phyloP scores from a whole-genome alignment of 2,329 filamentous ascomycete genomes.

The Exophiala viscosa region DNA sequence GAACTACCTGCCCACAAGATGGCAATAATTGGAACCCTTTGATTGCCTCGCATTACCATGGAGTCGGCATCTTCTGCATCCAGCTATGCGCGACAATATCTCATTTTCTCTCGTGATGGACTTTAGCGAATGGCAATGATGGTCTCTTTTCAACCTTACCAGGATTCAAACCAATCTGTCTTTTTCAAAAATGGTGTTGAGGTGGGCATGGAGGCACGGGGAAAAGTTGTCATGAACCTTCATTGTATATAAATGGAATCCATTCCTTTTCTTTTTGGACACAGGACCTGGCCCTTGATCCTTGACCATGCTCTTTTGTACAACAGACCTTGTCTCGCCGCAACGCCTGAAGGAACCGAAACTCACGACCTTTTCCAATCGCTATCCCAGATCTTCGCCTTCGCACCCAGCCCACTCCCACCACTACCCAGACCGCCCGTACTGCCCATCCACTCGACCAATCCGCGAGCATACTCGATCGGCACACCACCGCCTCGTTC shows the following conservation, averaged over 20 bases:
- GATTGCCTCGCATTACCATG: not conserved
- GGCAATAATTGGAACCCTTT: not conserved
- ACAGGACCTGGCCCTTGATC: not conserved
- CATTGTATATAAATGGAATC: too few relatives aligned
- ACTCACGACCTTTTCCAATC: constrained; percentile 65
- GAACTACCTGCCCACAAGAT: not conserved
- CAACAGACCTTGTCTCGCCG: not conserved
- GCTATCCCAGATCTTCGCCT: constrained; percentile 79
- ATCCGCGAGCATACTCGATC: constrained; percentile 76
- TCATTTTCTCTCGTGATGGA: constrained; percentile 5
- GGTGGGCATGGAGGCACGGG: not conserved
- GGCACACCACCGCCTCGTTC: constrained; percentile 61
- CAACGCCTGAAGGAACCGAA: not conserved
- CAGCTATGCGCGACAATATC: not conserved
- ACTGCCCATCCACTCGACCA: constrained; percentile 27
- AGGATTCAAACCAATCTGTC: not conserved
- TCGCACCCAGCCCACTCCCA: constrained; percentile 52
- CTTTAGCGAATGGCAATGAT: constrained; percentile 15
- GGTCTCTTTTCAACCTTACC: not conserved
- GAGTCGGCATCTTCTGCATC: not conserved
- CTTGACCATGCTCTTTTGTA: not conserved
- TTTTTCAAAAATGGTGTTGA: constrained; percentile 2
- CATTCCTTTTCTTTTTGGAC: not conserved
- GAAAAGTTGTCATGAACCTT: too few relatives aligned
- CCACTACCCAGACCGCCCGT: constrained; percentile 63